phyloP scores from a whole-genome alignment of 2,329 filamentous ascomycete genomes.

The Pseudogymnoascus sp. region DNA sequence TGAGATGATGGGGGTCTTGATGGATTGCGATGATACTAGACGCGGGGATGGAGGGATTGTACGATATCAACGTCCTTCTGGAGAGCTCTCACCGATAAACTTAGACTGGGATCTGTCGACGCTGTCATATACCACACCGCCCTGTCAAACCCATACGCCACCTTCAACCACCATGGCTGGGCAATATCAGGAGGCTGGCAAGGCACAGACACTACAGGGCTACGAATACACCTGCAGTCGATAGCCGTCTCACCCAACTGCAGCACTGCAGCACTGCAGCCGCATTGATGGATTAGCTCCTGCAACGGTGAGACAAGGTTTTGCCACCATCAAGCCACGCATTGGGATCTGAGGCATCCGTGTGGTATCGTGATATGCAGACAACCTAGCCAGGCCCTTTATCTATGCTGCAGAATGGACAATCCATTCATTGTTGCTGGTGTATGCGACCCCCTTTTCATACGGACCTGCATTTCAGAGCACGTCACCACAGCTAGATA shows the following conservation, averaged over 20 bases:
- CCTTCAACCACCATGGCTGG: neutral
- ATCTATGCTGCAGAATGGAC: neutral
- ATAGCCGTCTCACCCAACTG: neutral
- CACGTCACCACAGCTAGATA: neutral
- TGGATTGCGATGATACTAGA: neutral
- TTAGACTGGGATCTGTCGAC: neutral
- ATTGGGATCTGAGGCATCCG: neutral
- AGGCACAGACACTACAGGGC: neutral
- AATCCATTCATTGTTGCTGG: neutral
- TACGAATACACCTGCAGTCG: neutral
- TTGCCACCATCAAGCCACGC: neutral
- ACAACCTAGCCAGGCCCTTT: neutral
- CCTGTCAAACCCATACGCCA: neutral
- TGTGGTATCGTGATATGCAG: neutral
- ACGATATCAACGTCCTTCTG: neutral
- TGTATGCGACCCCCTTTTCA: neutral
- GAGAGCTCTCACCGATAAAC: neutral
- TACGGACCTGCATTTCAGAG: no score
- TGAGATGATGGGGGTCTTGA: neutral
- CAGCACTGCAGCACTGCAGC: neutral
- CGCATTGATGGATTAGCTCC: neutral
- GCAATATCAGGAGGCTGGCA: neutral
- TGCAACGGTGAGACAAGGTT: neutral
- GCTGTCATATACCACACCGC: neutral
- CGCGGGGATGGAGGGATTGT: neutral